A percentile compares a stretch with the other conserved stretches of the same genome.
Evolutionary conservation across 2,329 filamentous ascomycete genomes (phyloP).

Genomic region (Xylariaceae sp.): DNA sequence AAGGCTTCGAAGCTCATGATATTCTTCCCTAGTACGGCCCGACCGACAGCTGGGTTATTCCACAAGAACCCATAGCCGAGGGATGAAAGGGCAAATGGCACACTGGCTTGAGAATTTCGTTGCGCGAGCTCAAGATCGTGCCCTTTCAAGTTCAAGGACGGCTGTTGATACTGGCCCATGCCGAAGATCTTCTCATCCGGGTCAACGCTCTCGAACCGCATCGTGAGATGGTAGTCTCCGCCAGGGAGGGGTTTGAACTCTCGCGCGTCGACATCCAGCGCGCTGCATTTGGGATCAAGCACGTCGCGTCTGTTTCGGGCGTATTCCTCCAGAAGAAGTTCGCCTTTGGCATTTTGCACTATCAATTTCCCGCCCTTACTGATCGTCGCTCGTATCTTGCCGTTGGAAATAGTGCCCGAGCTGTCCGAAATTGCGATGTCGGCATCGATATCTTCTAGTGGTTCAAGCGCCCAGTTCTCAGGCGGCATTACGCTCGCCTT

Average conservation of each 20-base stretch:
- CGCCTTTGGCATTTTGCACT: conserved; percentile 30
- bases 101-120: conserved; percentile 61
- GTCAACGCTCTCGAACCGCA: conserved; percentile 48
- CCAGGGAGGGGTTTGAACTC: conserved; percentile 54
- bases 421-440: conserved; percentile 28
- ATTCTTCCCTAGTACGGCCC: conserved; percentile 58
- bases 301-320: conserved; percentile 47
- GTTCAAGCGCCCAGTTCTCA: conserved; percentile 40
- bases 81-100: conserved; percentile 59
- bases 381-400: conserved; percentile 34
- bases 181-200: conserved; percentile 58
- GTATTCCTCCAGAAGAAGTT: conserved; percentile 49
- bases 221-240: conserved; percentile 52
- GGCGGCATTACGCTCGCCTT: conserved; percentile 33
- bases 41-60: conserved; percentile 62
- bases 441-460: conserved; percentile 16
- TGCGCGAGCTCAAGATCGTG: conserved; percentile 61
- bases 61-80: conserved; percentile 61
- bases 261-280: conserved; percentile 52
- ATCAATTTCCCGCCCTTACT: conserved; percentile 38
- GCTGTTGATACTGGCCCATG: conserved; percentile 67
- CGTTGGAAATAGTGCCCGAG: conserved; percentile 41
- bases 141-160: conserved; percentile 59
- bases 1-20: conserved; percentile 58
- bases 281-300: conserved; percentile 54